A percentile compares a stretch with the other conserved stretches of the same genome.
Evolutionary conservation across 2,329 filamentous ascomycete genomes (phyloP).

Genomic region (Epichloe scottii): DNA sequence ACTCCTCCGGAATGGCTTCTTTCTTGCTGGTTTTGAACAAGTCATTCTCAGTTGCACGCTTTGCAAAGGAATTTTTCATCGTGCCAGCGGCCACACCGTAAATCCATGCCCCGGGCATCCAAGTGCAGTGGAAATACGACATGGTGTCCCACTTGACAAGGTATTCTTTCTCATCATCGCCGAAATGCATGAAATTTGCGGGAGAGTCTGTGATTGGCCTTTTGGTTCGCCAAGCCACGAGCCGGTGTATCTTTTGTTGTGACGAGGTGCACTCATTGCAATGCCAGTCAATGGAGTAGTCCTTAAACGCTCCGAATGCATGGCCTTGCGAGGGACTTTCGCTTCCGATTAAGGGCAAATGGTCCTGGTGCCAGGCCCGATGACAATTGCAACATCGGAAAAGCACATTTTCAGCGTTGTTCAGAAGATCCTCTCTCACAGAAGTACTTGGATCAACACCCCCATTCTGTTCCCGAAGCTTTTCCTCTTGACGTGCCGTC

Average conservation of each 20-base stretch:
- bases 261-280: slow-evolving; percentile 65
- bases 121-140: slow-evolving; percentile 72
- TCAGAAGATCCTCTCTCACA: slow-evolving; percentile 51
- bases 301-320: slow-evolving; percentile 44
- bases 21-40: slow-evolving; percentile 53
- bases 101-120: slow-evolving; percentile 86
- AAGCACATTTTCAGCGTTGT: slow-evolving; percentile 64
- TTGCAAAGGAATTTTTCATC: slow-evolving; percentile 68
- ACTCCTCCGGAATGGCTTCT: slow-evolving; percentile 82
- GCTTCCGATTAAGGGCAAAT: slow-evolving; percentile 47
- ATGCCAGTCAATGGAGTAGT: slow-evolving; percentile 64
- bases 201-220: slow-evolving; percentile 32
- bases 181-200: slow-evolving; percentile 31
- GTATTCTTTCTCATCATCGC: slow-evolving; percentile 69
- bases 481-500: slow-evolving; percentile 70
- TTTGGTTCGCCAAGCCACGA: slow-evolving; percentile 68
- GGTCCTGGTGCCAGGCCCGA: slow-evolving; percentile 71
- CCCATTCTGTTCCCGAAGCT: slow-evolving; percentile 63
- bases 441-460: slow-evolving; percentile 63
- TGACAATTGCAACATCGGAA: slow-evolving; percentile 73
- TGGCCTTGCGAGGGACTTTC: slow-evolving; percentile 21
- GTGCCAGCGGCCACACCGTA: slow-evolving; percentile 51
- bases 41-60: slow-evolving; percentile 48
- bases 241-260: slow-evolving; percentile 54
- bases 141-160: slow-evolving; percentile 74